Evolutionary conservation across 306 rosid genomes (phyloP).

Genomic region (Acacia acuminata): DNA sequence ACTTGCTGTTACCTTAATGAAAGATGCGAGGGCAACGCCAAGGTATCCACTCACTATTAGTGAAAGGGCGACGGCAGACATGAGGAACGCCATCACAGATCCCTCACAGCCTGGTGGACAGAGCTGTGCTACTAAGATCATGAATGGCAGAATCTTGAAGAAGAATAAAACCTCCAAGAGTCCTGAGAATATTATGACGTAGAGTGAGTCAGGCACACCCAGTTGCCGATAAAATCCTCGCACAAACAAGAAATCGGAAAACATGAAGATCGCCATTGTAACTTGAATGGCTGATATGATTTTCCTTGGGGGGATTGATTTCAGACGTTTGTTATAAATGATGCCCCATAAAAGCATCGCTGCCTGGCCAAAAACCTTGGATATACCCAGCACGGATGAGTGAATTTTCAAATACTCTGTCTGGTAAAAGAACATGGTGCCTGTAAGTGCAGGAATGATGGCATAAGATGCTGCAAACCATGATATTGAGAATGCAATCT

Average conservation of each 20-base stretch:
- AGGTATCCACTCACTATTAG: conserved; percentile 84
- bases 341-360: conserved; percentile 85
- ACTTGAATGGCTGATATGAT: conserved; percentile 70
- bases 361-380: conserved; percentile 90
- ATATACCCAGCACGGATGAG: conserved; percentile 70
- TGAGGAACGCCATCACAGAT: conserved; percentile 87
- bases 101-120: conserved; percentile 96
- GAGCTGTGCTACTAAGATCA: conserved; percentile 64
- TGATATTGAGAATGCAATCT: conserved; percentile 62
- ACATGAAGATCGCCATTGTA: conserved; percentile 67
- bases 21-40: conserved; percentile 80
- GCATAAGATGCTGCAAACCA: conserved; percentile 95
- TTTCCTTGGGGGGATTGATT: conserved; percentile 67
- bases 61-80: conserved; percentile 75
- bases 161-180: conserved; percentile 72
- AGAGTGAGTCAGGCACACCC: conserved; percentile 69
- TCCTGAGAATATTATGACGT: conserved; percentile 80
- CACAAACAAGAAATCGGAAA: conserved; percentile 84
- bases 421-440: conserved; percentile 97
- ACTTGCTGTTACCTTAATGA: conserved; percentile 55
- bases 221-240: conserved; percentile 60
- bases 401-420: conserved; percentile 67
- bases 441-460: conserved; percentile 73
- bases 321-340: conserved; percentile 59
- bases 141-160: conserved; percentile 84